Evolutionary conservation across 169 alveolate species (phyloP).

Genomic region (Plasmodium ovale): DNA sequence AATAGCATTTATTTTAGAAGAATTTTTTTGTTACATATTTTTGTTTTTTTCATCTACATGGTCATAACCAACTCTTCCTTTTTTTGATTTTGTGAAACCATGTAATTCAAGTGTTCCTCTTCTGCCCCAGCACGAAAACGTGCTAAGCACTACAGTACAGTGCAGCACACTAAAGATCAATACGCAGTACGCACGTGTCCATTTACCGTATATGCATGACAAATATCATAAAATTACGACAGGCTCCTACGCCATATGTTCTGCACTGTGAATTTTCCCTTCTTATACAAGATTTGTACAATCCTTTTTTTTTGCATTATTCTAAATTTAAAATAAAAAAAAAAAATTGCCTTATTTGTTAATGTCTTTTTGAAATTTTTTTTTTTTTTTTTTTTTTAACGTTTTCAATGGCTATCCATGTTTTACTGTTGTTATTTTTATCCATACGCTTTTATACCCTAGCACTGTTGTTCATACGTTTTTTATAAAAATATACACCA

Average conservation of each 20-base stretch:
- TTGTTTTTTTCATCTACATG: slow-evolving; percentile 23
- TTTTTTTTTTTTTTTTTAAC: background rate
- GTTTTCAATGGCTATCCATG: background rate
- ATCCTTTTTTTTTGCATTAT: background rate
- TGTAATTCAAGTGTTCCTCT: too few species aligned
- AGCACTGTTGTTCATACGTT: too few species aligned
- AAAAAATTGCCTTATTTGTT: background rate
- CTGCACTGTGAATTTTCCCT: background rate
- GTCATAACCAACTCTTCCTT: background rate
- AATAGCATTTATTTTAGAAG: slow-evolving; percentile 45
- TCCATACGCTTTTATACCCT: background rate
- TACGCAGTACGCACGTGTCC: too few species aligned
- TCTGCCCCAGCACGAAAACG: too few species aligned
- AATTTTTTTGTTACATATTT: slow-evolving; percentile 32
- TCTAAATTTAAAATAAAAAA: background rate
- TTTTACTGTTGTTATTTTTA: background rate
- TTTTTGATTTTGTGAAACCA: too few species aligned
- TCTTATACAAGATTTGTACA: background rate
- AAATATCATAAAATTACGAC: too few species aligned
- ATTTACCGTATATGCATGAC: too few species aligned
- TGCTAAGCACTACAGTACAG: too few species aligned
- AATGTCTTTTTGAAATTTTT: background rate
- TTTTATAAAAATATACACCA: too few species aligned
- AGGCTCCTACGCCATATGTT: too few species aligned
- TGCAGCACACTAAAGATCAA: too few species aligned